Percentiles rank a stretch among this genome's conserved stretches.
These are phyloP conservation scores for Vigna hirtella DNA, from an alignment of 306 rosid genomes.

Conservation along the genomic window DNA sequence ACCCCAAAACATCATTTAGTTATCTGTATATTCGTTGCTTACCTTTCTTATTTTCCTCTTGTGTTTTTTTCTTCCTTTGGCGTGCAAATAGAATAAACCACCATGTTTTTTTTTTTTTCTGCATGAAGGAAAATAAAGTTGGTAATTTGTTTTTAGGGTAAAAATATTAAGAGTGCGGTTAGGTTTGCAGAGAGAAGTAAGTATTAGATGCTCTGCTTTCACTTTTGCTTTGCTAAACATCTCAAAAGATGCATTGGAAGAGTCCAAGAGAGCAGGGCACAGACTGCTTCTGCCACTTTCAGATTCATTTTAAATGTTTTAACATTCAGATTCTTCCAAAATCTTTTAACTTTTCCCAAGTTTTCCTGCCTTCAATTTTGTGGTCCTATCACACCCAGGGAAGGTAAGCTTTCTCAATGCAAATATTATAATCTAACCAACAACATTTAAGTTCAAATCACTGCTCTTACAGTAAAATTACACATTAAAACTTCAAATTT, in stretches of 20 bases:
- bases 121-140: background rate
- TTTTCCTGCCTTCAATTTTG: conserved; percentile 1
- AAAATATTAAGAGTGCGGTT: conserved; percentile 29
- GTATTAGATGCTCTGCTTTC: conserved; percentile 25
- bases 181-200: conserved; percentile 40
- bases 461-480: too few relatives aligned
- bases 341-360: conserved; percentile 29
- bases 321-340: conserved; percentile 49
- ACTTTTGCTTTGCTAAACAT: conserved; percentile 43
- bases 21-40: background rate
- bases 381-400: conserved; percentile 15
- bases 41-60: background rate
- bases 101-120: background rate
- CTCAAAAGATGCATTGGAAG: conserved; percentile 54
- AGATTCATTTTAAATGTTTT: conserved; percentile 43
- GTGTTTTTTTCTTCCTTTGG: conserved; percentile 1
- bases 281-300: conserved; percentile 48
- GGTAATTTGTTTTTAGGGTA: conserved; percentile 8
- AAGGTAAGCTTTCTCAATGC: background rate
- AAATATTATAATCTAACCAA: too few relatives aligned
- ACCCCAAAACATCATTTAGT: conserved; percentile 30
- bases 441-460: too few relatives aligned
- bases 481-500: too few relatives aligned
- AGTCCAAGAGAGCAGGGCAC: conserved; percentile 45
- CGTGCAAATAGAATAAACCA: conserved; percentile 21